Conservation (phyloP, 495 filamentous ascomycete species). For the Daldinia bambusicola region DNA sequence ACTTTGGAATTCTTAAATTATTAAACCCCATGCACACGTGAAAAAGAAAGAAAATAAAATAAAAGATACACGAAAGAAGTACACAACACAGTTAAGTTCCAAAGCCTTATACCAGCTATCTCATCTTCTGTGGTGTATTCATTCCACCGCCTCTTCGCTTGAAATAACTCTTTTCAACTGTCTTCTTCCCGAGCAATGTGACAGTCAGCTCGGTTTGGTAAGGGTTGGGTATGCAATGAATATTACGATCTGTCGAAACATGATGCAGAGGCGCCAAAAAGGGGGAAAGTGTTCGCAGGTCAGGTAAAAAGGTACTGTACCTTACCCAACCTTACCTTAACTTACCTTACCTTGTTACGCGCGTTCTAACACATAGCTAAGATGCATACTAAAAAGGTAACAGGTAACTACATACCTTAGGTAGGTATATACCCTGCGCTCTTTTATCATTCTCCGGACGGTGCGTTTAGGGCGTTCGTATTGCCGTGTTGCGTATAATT, state of each 20-base stretch:
- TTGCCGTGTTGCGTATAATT: conserved; percentile 10
- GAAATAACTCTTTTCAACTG: neutral
- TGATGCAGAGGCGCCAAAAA: conserved; percentile 3
- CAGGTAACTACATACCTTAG: no score
- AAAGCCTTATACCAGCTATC: conserved; percentile 2
- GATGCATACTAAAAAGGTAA: no score
- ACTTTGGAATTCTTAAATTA: conserved; percentile 11
- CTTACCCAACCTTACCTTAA: neutral
- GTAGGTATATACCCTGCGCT: no score
- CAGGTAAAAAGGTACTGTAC: neutral
- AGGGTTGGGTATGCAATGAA: neutral
- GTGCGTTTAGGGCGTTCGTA: conserved; percentile 25
- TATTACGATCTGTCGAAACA: conserved; percentile 1
- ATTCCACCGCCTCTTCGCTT: neutral
- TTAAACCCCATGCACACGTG: neutral
- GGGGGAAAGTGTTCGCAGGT: neutral
- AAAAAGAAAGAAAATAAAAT: no score
- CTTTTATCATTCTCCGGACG: neutral
- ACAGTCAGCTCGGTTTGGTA: conserved; percentile 1
- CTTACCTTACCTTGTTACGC: neutral
- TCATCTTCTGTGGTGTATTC: neutral
- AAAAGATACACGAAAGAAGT: neutral
- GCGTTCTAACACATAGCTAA: conserved; percentile 1
- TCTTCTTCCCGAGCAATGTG: neutral
- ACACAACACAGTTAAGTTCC: conserved; percentile 6